phyloP scores from a whole-genome alignment of 2,329 filamentous ascomycete genomes.

The Hypoxylon sp. region DNA sequence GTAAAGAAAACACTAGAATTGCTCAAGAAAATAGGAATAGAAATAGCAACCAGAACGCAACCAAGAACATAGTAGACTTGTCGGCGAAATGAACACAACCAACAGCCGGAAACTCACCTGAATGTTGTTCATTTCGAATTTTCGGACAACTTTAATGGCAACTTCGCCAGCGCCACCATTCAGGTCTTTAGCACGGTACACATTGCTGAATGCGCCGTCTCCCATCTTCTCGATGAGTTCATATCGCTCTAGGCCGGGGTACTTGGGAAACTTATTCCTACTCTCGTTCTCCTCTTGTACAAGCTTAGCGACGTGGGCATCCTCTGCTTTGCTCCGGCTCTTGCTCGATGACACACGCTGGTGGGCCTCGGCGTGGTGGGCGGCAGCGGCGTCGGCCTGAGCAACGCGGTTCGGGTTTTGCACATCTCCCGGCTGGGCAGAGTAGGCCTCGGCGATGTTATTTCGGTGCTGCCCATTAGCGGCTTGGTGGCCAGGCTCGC shows the following conservation, averaged over 20 bases:
- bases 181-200: constrained; percentile 87
- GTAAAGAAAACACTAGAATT: constrained; percentile 55
- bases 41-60: constrained; percentile 49
- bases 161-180: constrained; percentile 80
- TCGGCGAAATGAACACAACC: constrained; percentile 48
- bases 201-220: constrained; percentile 98
- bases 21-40: constrained; percentile 38
- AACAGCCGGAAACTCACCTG: constrained; percentile 78
- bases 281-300: constrained; percentile 91
- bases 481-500: constrained; percentile 56
- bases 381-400: constrained; percentile 74
- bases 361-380: constrained; percentile 70
- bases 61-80: constrained; percentile 43
- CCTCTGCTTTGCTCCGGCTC: constrained; percentile 65
- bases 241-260: constrained; percentile 88
- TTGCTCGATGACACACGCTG: constrained; percentile 62
- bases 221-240: constrained; percentile 96
- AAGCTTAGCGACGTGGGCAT: constrained; percentile 81
- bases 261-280: constrained; percentile 85
- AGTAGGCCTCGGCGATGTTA: constrained; percentile 67
- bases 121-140: constrained; percentile 98
- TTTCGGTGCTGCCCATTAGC: constrained; percentile 60
- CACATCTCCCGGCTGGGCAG: constrained; percentile 67
- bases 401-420: constrained; percentile 77
- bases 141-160: constrained; percentile 98